phyloP scores from a whole-genome alignment of 2,329 filamentous ascomycete genomes.

The Pleomassaria siparia region DNA sequence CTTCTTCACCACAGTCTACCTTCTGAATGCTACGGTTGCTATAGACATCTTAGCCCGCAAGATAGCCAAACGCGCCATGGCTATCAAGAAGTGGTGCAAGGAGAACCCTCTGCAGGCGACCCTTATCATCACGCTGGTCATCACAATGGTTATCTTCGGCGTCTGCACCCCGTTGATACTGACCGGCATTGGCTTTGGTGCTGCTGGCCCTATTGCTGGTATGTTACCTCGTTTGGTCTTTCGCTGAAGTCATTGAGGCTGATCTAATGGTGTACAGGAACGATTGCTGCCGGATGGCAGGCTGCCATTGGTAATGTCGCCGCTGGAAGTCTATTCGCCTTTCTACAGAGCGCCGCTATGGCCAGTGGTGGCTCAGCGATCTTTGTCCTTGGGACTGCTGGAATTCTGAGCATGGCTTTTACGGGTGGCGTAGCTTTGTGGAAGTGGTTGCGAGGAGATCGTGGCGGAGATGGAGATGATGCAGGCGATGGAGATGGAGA shows the following conservation, averaged over 20 bases:
- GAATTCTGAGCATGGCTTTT: slow-evolving; percentile 1
- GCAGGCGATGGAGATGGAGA: neutral
- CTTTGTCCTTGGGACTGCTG: slow-evolving; percentile 3
- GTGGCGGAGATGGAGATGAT: neutral
- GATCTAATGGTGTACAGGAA: slow-evolving; percentile 13
- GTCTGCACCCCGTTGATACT: neutral
- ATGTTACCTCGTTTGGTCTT: neutral
- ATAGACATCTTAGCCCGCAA: too few relatives aligned
- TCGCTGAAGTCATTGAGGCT: neutral
- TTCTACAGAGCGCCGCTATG: slow-evolving; percentile 28
- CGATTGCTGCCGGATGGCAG: slow-evolving; percentile 24
- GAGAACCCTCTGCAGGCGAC: neutral
- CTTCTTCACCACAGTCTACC: too few relatives aligned
- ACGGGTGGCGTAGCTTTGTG: neutral
- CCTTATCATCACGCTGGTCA: neutral
- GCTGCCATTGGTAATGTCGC: slow-evolving; percentile 20
- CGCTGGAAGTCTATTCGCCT: slow-evolving; percentile 23
- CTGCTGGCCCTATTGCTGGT: neutral
- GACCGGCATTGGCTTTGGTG: neutral
- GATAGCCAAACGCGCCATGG: too few relatives aligned
- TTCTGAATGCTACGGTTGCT: too few relatives aligned
- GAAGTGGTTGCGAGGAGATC: neutral
- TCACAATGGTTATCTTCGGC: neutral
- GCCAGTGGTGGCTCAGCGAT: slow-evolving; percentile 19
- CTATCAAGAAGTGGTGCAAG: neutral